Base-by-base conservation (phyloP, 2,329 filamentous ascomycete species). In the Chaetomiaceae sp. region DNA sequence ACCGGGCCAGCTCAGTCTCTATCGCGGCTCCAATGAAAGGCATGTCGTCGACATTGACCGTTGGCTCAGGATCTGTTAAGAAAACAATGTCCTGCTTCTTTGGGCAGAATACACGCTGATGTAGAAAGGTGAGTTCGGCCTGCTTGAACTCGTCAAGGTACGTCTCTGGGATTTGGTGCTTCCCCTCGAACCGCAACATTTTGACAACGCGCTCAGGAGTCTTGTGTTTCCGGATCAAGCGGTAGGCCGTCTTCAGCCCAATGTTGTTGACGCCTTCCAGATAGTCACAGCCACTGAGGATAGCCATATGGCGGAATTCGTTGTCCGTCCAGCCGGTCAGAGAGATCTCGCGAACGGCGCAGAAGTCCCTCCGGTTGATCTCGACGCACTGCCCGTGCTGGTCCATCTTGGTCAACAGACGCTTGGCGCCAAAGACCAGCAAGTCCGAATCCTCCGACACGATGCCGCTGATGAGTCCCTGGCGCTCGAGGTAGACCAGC, bases 401-500 rank as follows among this genome's bases (percentile, higher is more conserved):
- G 64, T 96, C 92, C 48, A 99, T 78, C 70, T 99, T 99, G 4
- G 94, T 97, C 55, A 99, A 74, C 12, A 99, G 78, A 49, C 89
- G 83, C 70, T 90, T 92, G 22, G 91, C 91, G 15, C 94, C 94
- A 63, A 99, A 99, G 0, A 99, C 94, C 31, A 99, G 75, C 53
- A 99, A 76, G 72, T 99, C 94, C 0, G 94, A 99, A 69, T 99
- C 94, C 68, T 99, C 94, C 0, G 94, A 96, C 33, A 99, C 74
- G 59, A 99, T 95, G 23, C 90, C 95, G 61, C 85, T 76, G 62
- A 96, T 87, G 47, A 91, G 75, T 1, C 92, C 92, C 55, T 89
- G 82, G 46, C 85, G 84, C 71, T 99, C 94, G 34, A 99, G 79
- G 66, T 97, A 99, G 23, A 91, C 91, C 63, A 99, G 79, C 70